Evolutionary conservation across 768 basidiomycete genomes (phyloP).

Genomic region (Termitomyces sp.): DNA sequence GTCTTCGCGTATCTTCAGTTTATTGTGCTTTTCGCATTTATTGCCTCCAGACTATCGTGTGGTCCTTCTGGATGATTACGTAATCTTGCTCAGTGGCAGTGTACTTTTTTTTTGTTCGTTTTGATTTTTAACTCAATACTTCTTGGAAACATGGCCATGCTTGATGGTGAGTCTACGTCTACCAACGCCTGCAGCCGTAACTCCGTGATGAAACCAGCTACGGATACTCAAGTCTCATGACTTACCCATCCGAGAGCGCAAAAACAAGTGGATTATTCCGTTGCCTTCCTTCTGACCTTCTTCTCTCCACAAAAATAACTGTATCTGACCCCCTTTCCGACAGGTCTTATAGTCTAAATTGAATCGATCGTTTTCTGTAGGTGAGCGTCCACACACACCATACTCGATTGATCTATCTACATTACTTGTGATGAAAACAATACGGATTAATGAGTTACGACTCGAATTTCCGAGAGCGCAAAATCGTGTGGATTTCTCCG

Average conservation of each 20-base stretch:
- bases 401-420: background rate
- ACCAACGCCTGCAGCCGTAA: background rate
- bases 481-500: slow-evolving; percentile 44
- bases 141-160: background rate
- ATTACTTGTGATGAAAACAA: slow-evolving; percentile 5
- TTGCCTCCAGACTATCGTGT: background rate
- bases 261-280: slow-evolving; percentile 45
- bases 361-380: background rate
- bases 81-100: slow-evolving; percentile 1
- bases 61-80: background rate
- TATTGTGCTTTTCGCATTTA: background rate
- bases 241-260: slow-evolving; percentile 29
- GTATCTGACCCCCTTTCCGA: background rate
- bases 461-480: slow-evolving; percentile 15
- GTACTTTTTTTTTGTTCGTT: background rate
- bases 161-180: background rate
- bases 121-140: background rate
- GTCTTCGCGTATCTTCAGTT: slow-evolving; percentile 1
- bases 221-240: slow-evolving; percentile 26
- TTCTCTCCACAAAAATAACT: background rate
- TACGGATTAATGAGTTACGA: slow-evolving; percentile 16
- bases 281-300: slow-evolving; percentile 54
- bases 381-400: background rate
- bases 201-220: slow-evolving; percentile 22
- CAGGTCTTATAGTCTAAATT: background rate